A percentile compares a stretch with the other conserved stretches of the same genome.
Evolutionary conservation across 176 grass and related monocot genomes (phyloP).

Genomic region (Aegilops tauschii): DNA sequence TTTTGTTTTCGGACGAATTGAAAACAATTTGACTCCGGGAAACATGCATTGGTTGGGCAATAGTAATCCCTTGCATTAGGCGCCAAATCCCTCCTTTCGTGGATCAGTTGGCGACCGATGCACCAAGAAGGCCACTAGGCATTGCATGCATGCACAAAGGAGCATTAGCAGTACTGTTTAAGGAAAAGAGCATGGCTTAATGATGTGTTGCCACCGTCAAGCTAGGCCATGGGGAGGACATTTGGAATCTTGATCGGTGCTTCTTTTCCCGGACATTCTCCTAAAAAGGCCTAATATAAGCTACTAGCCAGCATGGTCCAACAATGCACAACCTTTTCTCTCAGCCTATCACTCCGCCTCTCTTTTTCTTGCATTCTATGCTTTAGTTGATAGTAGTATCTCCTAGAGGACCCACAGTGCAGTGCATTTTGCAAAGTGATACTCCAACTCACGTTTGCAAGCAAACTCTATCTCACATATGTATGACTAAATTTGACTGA

Average conservation of each 20-base stretch:
- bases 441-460: background rate
- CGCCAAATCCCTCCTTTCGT: conserved; percentile 55
- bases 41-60: conserved; percentile 39
- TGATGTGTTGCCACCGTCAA: conserved; percentile 35
- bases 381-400: conserved; percentile 36
- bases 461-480: background rate
- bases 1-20: conserved; percentile 4
- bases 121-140: background rate
- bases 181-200: conserved; percentile 51
- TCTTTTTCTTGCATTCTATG: conserved; percentile 13
- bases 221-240: conserved; percentile 23
- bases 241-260: conserved; percentile 70
- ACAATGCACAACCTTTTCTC: conserved; percentile 37
- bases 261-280: conserved; percentile 6
- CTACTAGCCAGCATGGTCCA: conserved; percentile 33
- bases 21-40: conserved; percentile 41
- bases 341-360: conserved; percentile 16
- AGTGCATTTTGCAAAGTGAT: background rate
- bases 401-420: background rate
- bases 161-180: background rate
- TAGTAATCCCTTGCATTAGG: conserved; percentile 3
- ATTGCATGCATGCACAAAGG: conserved; percentile 1
- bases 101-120: conserved; percentile 29
- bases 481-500: too few relatives aligned
- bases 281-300: conserved; percentile 26